These are phyloP conservation scores for Trichosporon sp. DNA, from an alignment of 1,284 basidiomycete species.

Conservation along the genomic window DNA sequence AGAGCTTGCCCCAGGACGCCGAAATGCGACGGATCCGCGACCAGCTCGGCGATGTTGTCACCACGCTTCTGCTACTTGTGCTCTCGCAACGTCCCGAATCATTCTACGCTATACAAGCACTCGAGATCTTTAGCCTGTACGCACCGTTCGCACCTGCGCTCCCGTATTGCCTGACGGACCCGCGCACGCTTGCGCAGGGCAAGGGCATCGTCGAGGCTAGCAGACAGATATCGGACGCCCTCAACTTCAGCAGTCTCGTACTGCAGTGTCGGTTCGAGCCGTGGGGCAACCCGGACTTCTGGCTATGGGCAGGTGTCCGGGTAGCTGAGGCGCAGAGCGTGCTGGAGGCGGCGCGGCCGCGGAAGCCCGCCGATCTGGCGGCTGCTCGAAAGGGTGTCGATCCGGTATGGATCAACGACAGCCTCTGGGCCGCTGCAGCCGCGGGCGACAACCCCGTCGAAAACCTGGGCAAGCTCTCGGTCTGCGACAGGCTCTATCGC, in stretches of 20 bases:
- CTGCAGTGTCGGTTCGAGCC: conserved; percentile 27
- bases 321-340: conserved; percentile 28
- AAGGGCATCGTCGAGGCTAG: conserved; percentile 37
- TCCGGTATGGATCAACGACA: conserved; percentile 36
- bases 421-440: conserved; percentile 31
- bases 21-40: conserved; percentile 31
- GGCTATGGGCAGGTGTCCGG: conserved; percentile 41
- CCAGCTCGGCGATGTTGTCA: conserved; percentile 28
- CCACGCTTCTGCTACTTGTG: conserved; percentile 36
- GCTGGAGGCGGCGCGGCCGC: conserved; percentile 31
- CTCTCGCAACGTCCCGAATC: conserved; percentile 40
- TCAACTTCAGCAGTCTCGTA: conserved; percentile 37
- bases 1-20: conserved; percentile 35
- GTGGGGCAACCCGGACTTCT: conserved; percentile 39
- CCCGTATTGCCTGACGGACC: conserved; percentile 41
- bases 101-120: conserved; percentile 44
- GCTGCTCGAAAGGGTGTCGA: conserved; percentile 31
- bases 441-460: conserved; percentile 34
- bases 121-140: conserved; percentile 45
- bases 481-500: conserved; percentile 46
- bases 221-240: conserved; percentile 28
- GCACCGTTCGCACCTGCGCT: conserved; percentile 45
- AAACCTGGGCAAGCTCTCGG: conserved; percentile 41
- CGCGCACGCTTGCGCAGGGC: conserved; percentile 39
- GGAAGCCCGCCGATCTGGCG: conserved; percentile 24